Evolutionary conservation across 192 early-diverging fungal genomes (phyloP), one percentile per base, ranked within the genome.

Genomic region (Dissophora globulifera): DNA sequence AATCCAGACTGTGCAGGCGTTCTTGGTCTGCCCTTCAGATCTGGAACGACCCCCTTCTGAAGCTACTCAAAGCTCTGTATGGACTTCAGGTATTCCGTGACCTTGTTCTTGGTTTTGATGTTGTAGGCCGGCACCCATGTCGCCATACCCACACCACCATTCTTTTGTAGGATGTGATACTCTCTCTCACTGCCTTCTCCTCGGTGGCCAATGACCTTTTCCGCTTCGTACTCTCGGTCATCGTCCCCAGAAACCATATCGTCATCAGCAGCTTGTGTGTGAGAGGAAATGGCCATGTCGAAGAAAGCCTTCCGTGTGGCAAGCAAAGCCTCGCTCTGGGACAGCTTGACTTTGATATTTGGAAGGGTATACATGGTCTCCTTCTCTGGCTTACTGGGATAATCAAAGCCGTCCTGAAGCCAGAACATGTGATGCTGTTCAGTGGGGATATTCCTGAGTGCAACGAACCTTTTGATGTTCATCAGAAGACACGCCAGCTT

Each of bases 261-360:
- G 22, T 25, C 22, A 26, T 23, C 50, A 50, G 17, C 50, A 50
- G 50, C 50, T 25, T 29, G 50, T n/a, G n/a, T n/a, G n/a, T n/a
- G n/a, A n/a, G n/a, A n/a, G n/a, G n/a, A n/a, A n/a, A n/a, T n/a
- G 16, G 40, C 38, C 41, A 26, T 58, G 11, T 58, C 55, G 41
- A 58, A 58, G 41, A 58, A 58, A 42, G 41, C 40, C 40, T 58
- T 41, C 20, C 55, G 55, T 43, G 55, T 43, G 55, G 55, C 23
- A 27, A 58, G 55, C 25, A 58, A 58, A 58, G 23, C 55, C 40
- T 38, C 1, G 53, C 53, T 20, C 9, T 55, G 53, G 32, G 53
- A 55, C 53, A 55, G 30, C 53, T 55, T 55, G 32, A 55, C 53
- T 38, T 55, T 55, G 53, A 55, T 52, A 29, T 29, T 52, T 29